Conservation (phyloP, 208 protist genomes). For the Sergeia podlipaevii region DNA sequence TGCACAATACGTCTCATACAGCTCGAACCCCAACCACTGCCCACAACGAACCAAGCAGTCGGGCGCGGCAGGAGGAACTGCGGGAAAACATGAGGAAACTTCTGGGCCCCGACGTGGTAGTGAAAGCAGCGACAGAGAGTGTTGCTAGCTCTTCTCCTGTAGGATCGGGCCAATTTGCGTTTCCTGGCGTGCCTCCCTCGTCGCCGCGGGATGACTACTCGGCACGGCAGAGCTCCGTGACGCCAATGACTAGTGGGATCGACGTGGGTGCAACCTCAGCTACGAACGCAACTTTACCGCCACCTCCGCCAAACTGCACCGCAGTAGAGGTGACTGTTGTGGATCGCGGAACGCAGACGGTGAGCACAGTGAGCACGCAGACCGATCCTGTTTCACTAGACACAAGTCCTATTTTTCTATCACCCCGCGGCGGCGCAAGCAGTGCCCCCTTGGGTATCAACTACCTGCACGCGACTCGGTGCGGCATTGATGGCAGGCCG, state of each 20-base stretch:
- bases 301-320: conserved; percentile 13
- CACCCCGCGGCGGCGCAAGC: conserved; percentile 1
- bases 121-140: conserved; percentile 16
- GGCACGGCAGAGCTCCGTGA: conserved; percentile 2
- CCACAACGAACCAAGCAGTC: background rate
- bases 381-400: conserved; percentile 52
- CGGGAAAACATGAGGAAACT: conserved; percentile 50
- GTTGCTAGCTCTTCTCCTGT: too few species aligned
- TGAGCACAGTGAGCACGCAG: conserved; percentile 57
- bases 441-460: background rate
- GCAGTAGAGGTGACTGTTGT: conserved; percentile 77
- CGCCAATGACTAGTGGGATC: background rate
- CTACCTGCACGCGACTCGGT: background rate
- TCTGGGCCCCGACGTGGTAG: conserved; percentile 35
- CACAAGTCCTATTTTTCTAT: conserved; percentile 9
- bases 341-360: conserved; percentile 82
- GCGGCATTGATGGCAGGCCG: conserved; percentile 27
- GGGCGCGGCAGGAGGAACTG: conserved; percentile 42
- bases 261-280: background rate
- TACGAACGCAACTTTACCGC: background rate
- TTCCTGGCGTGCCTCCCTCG: background rate
- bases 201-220: too few species aligned
- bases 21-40: background rate
- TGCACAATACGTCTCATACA: too few species aligned
- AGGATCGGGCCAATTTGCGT: background rate